Base-by-base conservation (phyloP, 2,329 filamentous ascomycete genomes). In the Ascochyta fabae region DNA sequence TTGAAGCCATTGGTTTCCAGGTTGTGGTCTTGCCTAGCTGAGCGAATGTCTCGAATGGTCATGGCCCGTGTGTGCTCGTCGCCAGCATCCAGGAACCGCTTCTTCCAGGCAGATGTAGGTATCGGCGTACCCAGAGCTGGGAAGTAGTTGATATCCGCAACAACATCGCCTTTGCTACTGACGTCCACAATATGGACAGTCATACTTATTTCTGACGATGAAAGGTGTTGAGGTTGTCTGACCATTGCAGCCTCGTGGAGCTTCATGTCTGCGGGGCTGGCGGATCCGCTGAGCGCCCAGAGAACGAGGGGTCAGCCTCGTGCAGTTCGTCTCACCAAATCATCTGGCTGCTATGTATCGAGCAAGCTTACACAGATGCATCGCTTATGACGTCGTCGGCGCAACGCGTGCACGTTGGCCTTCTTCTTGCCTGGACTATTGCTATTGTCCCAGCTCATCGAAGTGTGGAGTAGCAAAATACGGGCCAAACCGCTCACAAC, bases 1-100 rank as follows among this genome's bases (percentile, higher is more conserved):
- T 31, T 47, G 15, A 53, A 53, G 39, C 50, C 50, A 13, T 48
- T 36, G 16, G 15, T 48, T 10, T 53, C 44, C 12, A 53, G 24
- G 10, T 48, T 7, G 33, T 43, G 47, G 5, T 3, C 12, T 12
- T 19, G 41, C 68, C 58, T 48, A 72, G 70, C 67, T 0, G 77
- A 77, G n/a, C 76, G 69, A 34, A 81, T 73, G 60, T 82, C 79
- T 40, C 75, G 73, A 43, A 81, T 66, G 13, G 55, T 61, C 53
- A 69, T 67, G 15, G 59, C 49, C 7, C 66, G 64, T n/a, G 66
- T 65, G 36, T 58, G 23, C 40, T 60, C 59, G 19, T 64, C 53
- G 16, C 40, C 38, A 3, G 50, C 40, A 12, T 57, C 56, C 13
- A 66, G 34, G 15, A 55, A 57, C 31, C 56, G 60, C 19, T 24